Evolutionary conservation across 2,329 filamentous ascomycete species (phyloP), one percentile per base, ranked within the genome.

Genomic region (Ascosphaera aggregata): DNA sequence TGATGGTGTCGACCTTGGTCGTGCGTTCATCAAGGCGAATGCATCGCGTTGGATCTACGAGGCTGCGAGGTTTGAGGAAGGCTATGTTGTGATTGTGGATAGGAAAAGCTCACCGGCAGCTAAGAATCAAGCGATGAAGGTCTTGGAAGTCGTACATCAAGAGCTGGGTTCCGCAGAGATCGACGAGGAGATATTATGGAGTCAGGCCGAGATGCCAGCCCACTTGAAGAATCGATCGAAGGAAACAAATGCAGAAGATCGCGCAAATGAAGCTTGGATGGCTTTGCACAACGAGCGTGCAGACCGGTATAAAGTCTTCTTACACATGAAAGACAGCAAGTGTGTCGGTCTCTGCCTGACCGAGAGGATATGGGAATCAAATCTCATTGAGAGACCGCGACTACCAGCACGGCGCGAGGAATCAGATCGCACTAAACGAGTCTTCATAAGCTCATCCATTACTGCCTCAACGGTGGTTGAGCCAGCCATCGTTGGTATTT

Each of bases 81-180:
- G 65, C 24, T 64, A 66, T 40, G 64, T 76, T 35, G 64, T 72
- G 3, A 64, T 65, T n/a, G 60, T 76, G 27, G 65, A 68, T 46
- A 61, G 67, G 34, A 66, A 63, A 44, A 66, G 69, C 35, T 61
- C 61, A 2, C 50, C 60, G 8, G 59, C 61, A 17, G 60, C 67
- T 41, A 66, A 65, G 46, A 62, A 58, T 34, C 60, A 63, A 41
- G 63, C 61, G 3, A 67, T 64, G 47, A 67, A 65, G 43, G 69
- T 72, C 15, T 58, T 77, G 37, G 67, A 71, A 44, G 64, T 77
- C 15, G 69, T 75, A 39, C 71, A 71, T 47, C 63, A 63, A 37
- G 73, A 77, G 48, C 54, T 78, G 19, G 69, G 66, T 2, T 69
- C 72, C 17, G 66, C 71, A 1, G 60, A 67, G 27, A 73, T 77